These are phyloP conservation scores for Fusarium avenaceum DNA, from an alignment of 2,329 filamentous ascomycete genomes.

Conservation along the genomic window DNA sequence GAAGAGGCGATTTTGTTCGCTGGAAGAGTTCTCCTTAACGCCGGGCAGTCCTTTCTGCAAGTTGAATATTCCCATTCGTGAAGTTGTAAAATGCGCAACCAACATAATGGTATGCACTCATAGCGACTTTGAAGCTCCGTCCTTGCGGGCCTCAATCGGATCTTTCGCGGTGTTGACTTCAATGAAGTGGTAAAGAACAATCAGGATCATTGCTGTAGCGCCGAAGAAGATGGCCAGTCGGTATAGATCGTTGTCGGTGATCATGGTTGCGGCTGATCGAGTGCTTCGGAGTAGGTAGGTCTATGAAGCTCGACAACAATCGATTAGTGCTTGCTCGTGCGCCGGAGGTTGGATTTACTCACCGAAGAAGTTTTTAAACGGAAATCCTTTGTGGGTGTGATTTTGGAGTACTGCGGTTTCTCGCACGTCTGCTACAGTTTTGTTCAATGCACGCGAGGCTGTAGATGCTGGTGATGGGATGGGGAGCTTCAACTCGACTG, in stretches of 20 bases:
- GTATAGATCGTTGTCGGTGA: slow-evolving; percentile 93
- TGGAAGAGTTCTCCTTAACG: slow-evolving; percentile 40
- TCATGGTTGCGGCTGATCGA: slow-evolving; percentile 74
- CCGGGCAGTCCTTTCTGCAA: slow-evolving; percentile 35
- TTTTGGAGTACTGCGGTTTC: neutral
- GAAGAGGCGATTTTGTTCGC: slow-evolving; percentile 15
- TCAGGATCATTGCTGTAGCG: slow-evolving; percentile 88
- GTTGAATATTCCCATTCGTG: slow-evolving; percentile 19
- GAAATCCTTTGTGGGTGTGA: neutral
- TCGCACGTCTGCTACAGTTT: neutral
- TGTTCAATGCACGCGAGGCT: slow-evolving; percentile 8
- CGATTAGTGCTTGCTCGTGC: slow-evolving; percentile 28
- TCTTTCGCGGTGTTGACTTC: slow-evolving; percentile 79
- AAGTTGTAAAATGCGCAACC: slow-evolving; percentile 32
- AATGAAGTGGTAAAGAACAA: slow-evolving; percentile 95
- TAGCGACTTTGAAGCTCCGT: slow-evolving; percentile 31
- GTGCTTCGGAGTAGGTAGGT: slow-evolving; percentile 11
- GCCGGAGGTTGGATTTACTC: slow-evolving; percentile 1
- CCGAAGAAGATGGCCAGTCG: slow-evolving; percentile 93
- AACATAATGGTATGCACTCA: slow-evolving; percentile 24
- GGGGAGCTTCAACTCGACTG: slow-evolving; percentile 47
- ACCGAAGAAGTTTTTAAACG: neutral
- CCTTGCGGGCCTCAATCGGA: slow-evolving; percentile 29
- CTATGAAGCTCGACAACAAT: slow-evolving; percentile 16
- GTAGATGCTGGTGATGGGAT: slow-evolving; percentile 38